Evolutionary conservation across 192 early-diverging fungal species (phyloP).

Genomic region (Cetraspora pellucida): DNA sequence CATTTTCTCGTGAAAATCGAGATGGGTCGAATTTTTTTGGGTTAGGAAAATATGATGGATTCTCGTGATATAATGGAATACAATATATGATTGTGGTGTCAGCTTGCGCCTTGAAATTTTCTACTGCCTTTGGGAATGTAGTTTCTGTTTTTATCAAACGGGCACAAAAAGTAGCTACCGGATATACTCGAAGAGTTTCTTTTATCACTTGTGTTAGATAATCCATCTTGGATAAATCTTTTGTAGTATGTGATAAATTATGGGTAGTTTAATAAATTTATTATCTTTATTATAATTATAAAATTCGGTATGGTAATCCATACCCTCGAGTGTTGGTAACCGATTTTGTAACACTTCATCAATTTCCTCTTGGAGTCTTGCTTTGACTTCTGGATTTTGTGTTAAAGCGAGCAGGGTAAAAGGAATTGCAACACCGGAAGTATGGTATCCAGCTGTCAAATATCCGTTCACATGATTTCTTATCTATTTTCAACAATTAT

Average conservation of each 20-base stretch:
- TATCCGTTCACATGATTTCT: not conserved
- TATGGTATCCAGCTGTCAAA: slow-evolving; percentile 16
- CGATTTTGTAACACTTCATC: not conserved
- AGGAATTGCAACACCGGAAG: slow-evolving; percentile 4
- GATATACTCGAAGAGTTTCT: not conserved
- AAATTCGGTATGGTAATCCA: not conserved
- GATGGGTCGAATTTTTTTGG: slow-evolving; percentile 12
- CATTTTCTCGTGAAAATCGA: not conserved
- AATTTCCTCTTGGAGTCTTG: slow-evolving; percentile 20
- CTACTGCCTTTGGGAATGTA: not conserved
- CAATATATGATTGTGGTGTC: slow-evolving; percentile 6
- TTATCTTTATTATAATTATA: not conserved
- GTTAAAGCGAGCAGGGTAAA: not conserved
- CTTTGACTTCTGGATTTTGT: slow-evolving; percentile 2
- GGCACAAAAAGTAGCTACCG: not conserved
- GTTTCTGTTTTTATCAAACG: not conserved
- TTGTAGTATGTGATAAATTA: not conserved
- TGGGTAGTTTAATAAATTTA: not conserved
- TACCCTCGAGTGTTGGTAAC: slow-evolving; percentile 6
- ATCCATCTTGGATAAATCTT: slow-evolving; percentile 7
- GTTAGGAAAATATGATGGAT: not conserved
- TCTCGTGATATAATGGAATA: slow-evolving; percentile 7
- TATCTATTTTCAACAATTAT: not conserved
- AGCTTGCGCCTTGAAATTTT: not conserved
- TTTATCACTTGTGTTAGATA: slow-evolving; percentile 20